Percentiles rank a stretch among this genome's conserved stretches.
Conservation (phyloP, 2,329 filamentous ascomycete genomes). For the Aspergillus pseudoviridinutans region DNA sequence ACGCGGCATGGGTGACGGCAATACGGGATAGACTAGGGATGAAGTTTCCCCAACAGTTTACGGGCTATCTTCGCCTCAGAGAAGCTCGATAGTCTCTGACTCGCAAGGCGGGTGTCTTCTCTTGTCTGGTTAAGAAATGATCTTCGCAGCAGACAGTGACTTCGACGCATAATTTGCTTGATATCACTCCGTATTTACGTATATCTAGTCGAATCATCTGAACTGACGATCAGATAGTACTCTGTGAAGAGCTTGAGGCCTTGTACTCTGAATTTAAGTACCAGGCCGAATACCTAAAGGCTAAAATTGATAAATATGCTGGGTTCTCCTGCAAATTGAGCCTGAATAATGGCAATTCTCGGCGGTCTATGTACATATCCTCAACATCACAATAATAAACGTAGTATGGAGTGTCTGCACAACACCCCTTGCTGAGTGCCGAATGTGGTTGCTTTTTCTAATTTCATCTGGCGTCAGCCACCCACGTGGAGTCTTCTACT, state of each 20-base stretch:
- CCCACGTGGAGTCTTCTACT: not conserved
- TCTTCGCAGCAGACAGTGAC: not conserved
- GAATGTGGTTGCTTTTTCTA: not conserved
- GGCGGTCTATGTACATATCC: no score
- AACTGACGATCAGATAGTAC: no score
- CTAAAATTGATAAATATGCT: not conserved
- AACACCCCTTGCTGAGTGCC: not conserved
- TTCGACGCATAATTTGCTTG: not conserved
- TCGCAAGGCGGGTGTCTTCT: not conserved
- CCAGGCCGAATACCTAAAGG: not conserved
- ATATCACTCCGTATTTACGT: not conserved
- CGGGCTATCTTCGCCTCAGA: not conserved
- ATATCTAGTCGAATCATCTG: not conserved
- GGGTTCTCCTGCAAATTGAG: not conserved
- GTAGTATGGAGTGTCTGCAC: no score
- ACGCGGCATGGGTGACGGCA: not conserved
- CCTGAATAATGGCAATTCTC: not conserved
- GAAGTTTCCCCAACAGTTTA: not conserved
- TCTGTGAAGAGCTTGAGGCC: not conserved
- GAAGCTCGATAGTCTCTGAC: not conserved
- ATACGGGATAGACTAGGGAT: not conserved
- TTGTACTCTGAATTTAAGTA: not conserved
- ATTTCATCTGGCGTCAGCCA: not conserved
- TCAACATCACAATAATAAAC: no score
- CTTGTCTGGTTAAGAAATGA: not conserved